Evolutionary conservation across 2,329 filamentous ascomycete species (phyloP), one percentile per base, ranked within the genome.

Genomic region (Neopestalotiopsis rosae): DNA sequence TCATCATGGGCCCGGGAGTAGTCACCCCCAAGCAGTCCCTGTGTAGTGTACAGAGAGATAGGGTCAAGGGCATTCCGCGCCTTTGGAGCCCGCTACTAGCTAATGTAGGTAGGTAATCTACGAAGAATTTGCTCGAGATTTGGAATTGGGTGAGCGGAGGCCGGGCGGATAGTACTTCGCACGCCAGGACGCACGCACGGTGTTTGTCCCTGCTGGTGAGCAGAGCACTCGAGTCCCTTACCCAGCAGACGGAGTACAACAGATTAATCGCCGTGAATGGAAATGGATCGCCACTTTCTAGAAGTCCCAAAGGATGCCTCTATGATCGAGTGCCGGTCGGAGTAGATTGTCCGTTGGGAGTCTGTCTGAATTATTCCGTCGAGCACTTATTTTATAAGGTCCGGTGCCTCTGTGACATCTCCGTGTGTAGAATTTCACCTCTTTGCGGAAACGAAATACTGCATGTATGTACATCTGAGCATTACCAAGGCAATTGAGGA

Each of bases 231-330:
- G 42, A 52, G 45, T 52, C n/a, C 45, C n/a, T 52, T 52, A 52
- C 45, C 45, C 45, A 52, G 45, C 45, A 38, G 6, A 38, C 34
- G 24, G 24, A 28, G 42, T 20, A 20, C 45, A 52, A 6, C 45
- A 52, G 45, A 52, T 52, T 52, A 52, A 14, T 17, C 3, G 45
- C 45, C n/a, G n/a, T 52, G 45, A 52, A 52, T n/a, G 45, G 45
- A 52, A 52, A 52, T 52, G 45, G 45, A 52, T 52, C 45, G 45
- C 45, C 45, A 52, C 45, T 52, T 52, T 52, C 45, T 52, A 20
- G 45, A 52, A 52, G 45, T 52, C 45, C 45, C 17, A 52, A 10
- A 20, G 45, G 45, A 52, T 52, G 6, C n/a, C 17, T 52, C 45
- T 4, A 20, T 52, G 17, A 14, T 52, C 45, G 45, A 52, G 45